Percentiles rank a stretch among this genome's conserved stretches.
Evolutionary conservation across 2,329 filamentous ascomycete genomes (phyloP).

Genomic region (Pseudogymnoascus sp.): DNA sequence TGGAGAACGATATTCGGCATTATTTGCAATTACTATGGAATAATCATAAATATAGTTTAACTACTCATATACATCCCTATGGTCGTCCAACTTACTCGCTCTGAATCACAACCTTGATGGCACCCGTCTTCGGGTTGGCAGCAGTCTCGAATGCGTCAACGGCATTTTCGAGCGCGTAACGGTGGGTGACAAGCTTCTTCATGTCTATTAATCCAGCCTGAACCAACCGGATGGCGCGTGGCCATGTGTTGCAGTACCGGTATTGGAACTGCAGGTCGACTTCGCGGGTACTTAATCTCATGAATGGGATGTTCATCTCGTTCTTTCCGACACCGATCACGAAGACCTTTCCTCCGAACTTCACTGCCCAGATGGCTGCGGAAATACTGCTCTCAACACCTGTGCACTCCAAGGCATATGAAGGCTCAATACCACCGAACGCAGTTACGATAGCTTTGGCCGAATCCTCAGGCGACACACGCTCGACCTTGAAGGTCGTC

Average conservation of each 20-base stretch:
- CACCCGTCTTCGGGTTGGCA: slow-evolving; percentile 77
- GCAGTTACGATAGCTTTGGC: slow-evolving; percentile 58
- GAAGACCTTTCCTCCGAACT: slow-evolving; percentile 95
- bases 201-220: slow-evolving; percentile 78
- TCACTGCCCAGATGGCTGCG: slow-evolving; percentile 78
- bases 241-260: slow-evolving; percentile 94
- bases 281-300: slow-evolving; percentile 82
- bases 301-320: slow-evolving; percentile 92
- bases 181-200: slow-evolving; percentile 76
- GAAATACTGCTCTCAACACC: slow-evolving; percentile 86
- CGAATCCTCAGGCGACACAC: slow-evolving; percentile 59
- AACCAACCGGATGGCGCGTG: slow-evolving; percentile 79
- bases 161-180: slow-evolving; percentile 77
- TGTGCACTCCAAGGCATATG: slow-evolving; percentile 83
- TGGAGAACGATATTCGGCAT: neutral
- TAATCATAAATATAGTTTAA: slow-evolving; percentile 3
- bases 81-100: slow-evolving; percentile 32
- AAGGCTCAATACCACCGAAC: slow-evolving; percentile 73
- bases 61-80: slow-evolving; percentile 16
- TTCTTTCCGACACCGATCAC: slow-evolving; percentile 93
- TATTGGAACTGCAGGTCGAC: slow-evolving; percentile 97
- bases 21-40: slow-evolving; percentile 5
- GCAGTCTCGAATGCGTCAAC: slow-evolving; percentile 85
- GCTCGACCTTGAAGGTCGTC: slow-evolving; percentile 70
- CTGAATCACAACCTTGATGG: slow-evolving; percentile 97